Base-by-base conservation (phyloP, 2,329 filamentous ascomycete genomes). In the Monosporascus sp. region DNA sequence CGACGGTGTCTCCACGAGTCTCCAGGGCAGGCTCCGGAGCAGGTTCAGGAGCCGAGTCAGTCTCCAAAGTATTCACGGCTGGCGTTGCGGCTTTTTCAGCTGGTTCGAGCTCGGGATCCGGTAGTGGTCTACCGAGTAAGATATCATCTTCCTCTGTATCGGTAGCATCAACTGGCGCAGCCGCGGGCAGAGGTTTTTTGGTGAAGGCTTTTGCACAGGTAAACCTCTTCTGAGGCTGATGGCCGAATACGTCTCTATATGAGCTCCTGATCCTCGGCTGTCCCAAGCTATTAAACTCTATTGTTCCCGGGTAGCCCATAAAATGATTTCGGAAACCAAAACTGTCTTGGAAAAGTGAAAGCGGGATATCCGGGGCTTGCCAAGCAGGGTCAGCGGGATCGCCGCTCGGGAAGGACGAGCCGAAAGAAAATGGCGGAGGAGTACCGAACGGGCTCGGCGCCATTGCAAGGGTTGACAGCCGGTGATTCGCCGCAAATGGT, bases 331-430 rank as follows among this genome's bases (percentile, higher is more conserved):
- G 59, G 26, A 65, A 55, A 0, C 70, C 58, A 31, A 70, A 63
- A 40, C 70, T 68, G 50, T 72, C 69, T n/a, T 52, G 56, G 37
- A 53, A 51, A 24, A 50, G 65, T 63, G 19, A 65, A 58, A 19
- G 59, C 58, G 38, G 61, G 55, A 56, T 60, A 48, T 56, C 60
- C 22, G 61, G 50, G 27, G 52, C 44, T 52, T 56, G 57, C 58
- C 58, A 59, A 17, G 63, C 56, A 3, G 74, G 68, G 49, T 77
- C 74, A 20, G 65, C 51, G 9, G 59, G 43, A 26, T 52, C 49
- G 14, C 59, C 57, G 14, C 58, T 52, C 20, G 60, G 57, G 9
- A 54, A 22, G 2, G 58, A 55, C 2, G 31, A 45, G 3, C 58
- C 60, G 20, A 63, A 58, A 24, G 59, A 53, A 49, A 62, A 63